Base-by-base conservation (phyloP, 306 rosid genomes). In the Sindora glabra region DNA sequence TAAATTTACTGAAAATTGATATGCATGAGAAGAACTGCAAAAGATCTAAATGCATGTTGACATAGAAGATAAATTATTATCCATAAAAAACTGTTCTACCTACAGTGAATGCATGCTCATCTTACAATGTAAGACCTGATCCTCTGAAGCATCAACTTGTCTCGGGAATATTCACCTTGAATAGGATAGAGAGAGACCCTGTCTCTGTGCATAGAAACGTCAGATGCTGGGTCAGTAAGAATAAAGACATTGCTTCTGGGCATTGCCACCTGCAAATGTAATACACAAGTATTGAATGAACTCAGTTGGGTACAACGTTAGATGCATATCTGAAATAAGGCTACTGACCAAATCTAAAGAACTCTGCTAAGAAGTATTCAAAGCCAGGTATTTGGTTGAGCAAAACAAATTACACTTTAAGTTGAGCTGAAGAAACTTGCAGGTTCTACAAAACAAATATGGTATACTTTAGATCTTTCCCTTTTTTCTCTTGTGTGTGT, bases 61-160 rank as follows among this genome's bases (percentile, higher is more conserved):
- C 53, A 34, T 30, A 5, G 16, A 65, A 52, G 22, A 68, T 44
- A 12, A 54, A 59, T 53, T 17, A 63, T 45, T 62, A 25, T 49
- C 51, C 38, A 48, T 39, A 55, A 62, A 34, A 48, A 62, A 59
- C n/a, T 64, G 34, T 56, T 78, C 75, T 55, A 69, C 56, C 64
- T 71, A 77, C 44, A 41, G 44, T 56, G 16, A 69, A 54, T 61
- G 81, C 70, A 76, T 56, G 25, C 72, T 77, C 71, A 77, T 76
- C 98, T 83, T 92, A 83, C 98, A 76, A 92, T 88, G 90, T 92
- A 92, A 78, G 96, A 86, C 89, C 89, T 86, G 86, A 88, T 89
- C 89, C 98, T 88, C 80, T 88, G 98, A 73, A 92, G 96, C 96
- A 92, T 92, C 94, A 92, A 81, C 83, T 77, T 76, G 95, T 83